phyloP scores from a whole-genome alignment of 2,329 filamentous ascomycete genomes.

The Pseudopyricularia cyperi region DNA sequence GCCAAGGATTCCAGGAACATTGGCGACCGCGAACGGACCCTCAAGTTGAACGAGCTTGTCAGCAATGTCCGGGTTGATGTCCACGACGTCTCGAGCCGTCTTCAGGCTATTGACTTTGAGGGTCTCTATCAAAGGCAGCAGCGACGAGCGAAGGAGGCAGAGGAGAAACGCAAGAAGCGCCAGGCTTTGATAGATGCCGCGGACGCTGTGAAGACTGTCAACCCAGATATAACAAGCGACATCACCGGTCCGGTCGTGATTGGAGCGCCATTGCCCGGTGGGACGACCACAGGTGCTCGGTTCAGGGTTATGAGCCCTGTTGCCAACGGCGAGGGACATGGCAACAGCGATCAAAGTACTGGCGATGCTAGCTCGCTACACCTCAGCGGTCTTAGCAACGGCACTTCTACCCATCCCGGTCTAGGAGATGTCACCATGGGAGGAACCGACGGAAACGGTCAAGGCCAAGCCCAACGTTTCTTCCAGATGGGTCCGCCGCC shows the following conservation, averaged over 20 bases:
- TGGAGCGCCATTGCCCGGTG: conserved; percentile 47
- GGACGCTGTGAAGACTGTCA: conserved; percentile 34
- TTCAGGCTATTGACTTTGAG: conserved; percentile 63
- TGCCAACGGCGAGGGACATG: not conserved
- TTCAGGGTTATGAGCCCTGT: conserved; percentile 42
- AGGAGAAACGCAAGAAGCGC: conserved; percentile 46
- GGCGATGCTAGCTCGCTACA: conserved; percentile 12
- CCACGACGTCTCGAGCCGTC: conserved; percentile 47
- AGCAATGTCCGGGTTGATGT: conserved; percentile 94
- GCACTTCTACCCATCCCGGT: conserved; percentile 36
- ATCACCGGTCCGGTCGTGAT: conserved; percentile 46
- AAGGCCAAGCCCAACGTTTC: conserved; percentile 26
- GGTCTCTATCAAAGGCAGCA: conserved; percentile 63
- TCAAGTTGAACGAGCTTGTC: conserved; percentile 84
- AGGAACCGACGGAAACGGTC: conserved; percentile 27
- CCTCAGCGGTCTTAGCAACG: conserved; percentile 36
- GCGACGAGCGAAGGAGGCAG: conserved; percentile 45
- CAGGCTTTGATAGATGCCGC: conserved; percentile 27
- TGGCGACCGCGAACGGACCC: conserved; percentile 68
- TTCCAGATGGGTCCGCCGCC: conserved; percentile 40
- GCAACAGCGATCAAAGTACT: conserved; percentile 36
- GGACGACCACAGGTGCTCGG: conserved; percentile 34
- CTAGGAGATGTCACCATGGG: conserved; percentile 49
- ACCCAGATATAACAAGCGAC: conserved; percentile 14
- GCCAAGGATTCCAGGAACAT: conserved; percentile 72